These are phyloP conservation scores for Ceratobasidium sp. DNA, from an alignment of 1,284 basidiomycete genomes.

Conservation along the genomic window DNA sequence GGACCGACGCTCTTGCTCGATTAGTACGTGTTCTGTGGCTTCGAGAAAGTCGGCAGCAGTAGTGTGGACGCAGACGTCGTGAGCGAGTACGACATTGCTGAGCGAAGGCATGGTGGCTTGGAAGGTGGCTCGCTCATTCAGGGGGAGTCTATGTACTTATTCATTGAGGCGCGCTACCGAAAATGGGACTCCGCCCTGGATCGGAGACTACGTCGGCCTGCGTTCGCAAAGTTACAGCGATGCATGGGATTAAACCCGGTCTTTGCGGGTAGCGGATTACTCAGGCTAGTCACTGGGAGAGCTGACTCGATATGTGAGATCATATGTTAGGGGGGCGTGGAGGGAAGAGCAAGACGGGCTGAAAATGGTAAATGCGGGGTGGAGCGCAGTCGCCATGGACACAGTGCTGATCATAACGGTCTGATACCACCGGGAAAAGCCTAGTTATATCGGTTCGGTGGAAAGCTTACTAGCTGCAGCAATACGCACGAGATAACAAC, in stretches of 20 bases:
- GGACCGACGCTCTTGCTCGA: conserved; percentile 27
- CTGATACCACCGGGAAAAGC: conserved; percentile 2
- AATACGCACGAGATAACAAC: conserved; percentile 10
- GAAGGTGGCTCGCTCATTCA: conserved; percentile 17
- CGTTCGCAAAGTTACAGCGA: neutral
- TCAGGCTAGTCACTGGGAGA: conserved; percentile 23
- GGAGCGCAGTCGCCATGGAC: conserved; percentile 29
- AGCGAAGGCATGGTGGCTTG: conserved; percentile 36
- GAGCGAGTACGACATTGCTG: neutral
- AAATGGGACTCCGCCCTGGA: neutral
- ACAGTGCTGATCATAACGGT: conserved; percentile 13
- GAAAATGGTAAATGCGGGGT: conserved; percentile 37
- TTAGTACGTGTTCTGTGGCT: conserved; percentile 32
- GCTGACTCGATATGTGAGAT: conserved; percentile 35
- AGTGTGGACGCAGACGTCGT: conserved; percentile 33
- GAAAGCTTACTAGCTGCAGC: conserved; percentile 4
- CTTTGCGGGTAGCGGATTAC: conserved; percentile 29
- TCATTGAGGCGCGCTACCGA: conserved; percentile 18
- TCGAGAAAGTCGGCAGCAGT: conserved; percentile 39
- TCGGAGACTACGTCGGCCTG: conserved; percentile 4
- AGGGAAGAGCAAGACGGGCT: conserved; percentile 10
- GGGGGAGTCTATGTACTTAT: conserved; percentile 22
- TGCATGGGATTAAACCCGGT: conserved; percentile 7
- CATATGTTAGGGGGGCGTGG: conserved; percentile 14
- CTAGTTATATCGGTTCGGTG: conserved; percentile 3